A percentile compares a stretch with the other conserved stretches of the same genome.
phyloP scores from a whole-genome alignment of 768 basidiomycete genomes.

The Mycena kentingensis region DNA sequence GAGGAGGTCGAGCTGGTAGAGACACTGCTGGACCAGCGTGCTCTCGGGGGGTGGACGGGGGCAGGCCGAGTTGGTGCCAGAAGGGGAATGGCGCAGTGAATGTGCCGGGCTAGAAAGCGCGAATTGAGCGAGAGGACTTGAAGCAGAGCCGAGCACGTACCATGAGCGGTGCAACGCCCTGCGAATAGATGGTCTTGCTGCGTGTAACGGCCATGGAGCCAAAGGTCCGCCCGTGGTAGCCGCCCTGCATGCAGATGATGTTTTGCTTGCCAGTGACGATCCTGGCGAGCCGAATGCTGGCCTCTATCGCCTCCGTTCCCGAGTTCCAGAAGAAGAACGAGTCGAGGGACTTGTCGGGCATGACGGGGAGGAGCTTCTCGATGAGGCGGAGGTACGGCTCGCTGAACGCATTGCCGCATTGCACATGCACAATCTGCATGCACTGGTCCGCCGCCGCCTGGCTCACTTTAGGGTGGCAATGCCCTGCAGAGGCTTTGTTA shows the following conservation, averaged over 20 bases:
- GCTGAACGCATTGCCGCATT: slow-evolving; percentile 91
- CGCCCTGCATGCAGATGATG: slow-evolving; percentile 88
- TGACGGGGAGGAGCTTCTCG: slow-evolving; percentile 78
- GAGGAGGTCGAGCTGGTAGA: slow-evolving; percentile 82
- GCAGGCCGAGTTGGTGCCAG: slow-evolving; percentile 82
- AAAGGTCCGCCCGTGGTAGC: slow-evolving; percentile 90
- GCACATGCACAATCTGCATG: slow-evolving; percentile 74
- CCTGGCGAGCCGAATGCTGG: slow-evolving; percentile 85
- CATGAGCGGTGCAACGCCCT: slow-evolving; percentile 81
- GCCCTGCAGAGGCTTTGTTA: slow-evolving; percentile 50
- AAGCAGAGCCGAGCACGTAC: slow-evolving; percentile 39
- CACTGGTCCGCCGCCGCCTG: slow-evolving; percentile 89
- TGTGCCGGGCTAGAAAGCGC: slow-evolving; percentile 67
- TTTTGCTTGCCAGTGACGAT: slow-evolving; percentile 78
- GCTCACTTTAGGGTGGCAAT: slow-evolving; percentile 86
- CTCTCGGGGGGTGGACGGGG: slow-evolving; percentile 55
- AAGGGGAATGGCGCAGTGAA: slow-evolving; percentile 85
- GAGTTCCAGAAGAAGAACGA: slow-evolving; percentile 99
- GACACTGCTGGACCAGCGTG: slow-evolving; percentile 60
- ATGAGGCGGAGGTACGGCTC: slow-evolving; percentile 86
- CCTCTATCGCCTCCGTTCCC: slow-evolving; percentile 92
- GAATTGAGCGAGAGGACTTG: slow-evolving; percentile 1
- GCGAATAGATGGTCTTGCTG: slow-evolving; percentile 89
- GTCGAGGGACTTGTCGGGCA: slow-evolving; percentile 90
- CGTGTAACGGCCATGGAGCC: slow-evolving; percentile 93